phyloP scores from a whole-genome alignment of 345 rosid genomes.

The Isatis tinctoria region DNA sequence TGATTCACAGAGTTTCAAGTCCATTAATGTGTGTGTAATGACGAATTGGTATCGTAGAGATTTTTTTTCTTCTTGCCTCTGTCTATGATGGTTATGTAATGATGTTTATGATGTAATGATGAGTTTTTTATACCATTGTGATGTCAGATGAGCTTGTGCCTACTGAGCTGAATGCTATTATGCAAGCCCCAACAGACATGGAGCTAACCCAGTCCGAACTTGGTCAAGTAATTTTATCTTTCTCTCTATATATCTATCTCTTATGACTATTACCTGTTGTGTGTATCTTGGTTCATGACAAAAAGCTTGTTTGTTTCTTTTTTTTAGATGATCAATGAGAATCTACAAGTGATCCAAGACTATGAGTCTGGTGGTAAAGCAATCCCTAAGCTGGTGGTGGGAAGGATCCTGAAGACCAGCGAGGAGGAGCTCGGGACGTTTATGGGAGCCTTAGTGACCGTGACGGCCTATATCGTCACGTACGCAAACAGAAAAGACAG shows the following conservation, averaged over 20 bases:
- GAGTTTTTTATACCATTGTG: not conserved
- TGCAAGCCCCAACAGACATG: conserved; percentile 88
- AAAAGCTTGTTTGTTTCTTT: not conserved
- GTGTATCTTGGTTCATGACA: not conserved
- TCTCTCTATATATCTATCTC: not conserved
- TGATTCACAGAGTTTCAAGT: not conserved
- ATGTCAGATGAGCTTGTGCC: conserved; percentile 84
- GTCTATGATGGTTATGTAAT: not conserved
- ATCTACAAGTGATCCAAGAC: conserved; percentile 93
- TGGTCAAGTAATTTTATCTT: conserved; percentile 65
- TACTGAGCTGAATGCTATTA: conserved; percentile 80
- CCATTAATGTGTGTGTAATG: not conserved
- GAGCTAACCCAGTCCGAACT: conserved; percentile 91
- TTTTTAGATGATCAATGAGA: conserved; percentile 83
- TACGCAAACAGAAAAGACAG: too few relatives aligned
- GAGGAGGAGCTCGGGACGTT: too few relatives aligned
- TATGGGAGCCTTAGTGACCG: too few relatives aligned
- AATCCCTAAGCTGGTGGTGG: conserved; percentile 86
- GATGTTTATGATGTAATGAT: too few relatives aligned
- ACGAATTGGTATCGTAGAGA: not conserved
- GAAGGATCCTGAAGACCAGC: too few relatives aligned
- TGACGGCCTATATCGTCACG: too few relatives aligned
- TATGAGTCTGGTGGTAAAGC: conserved; percentile 98
- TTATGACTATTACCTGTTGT: not conserved
- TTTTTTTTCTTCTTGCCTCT: not conserved